Evolutionary conservation across 129 eudicot genomes (phyloP).

Genomic region (Kitagawia praeruptora): DNA sequence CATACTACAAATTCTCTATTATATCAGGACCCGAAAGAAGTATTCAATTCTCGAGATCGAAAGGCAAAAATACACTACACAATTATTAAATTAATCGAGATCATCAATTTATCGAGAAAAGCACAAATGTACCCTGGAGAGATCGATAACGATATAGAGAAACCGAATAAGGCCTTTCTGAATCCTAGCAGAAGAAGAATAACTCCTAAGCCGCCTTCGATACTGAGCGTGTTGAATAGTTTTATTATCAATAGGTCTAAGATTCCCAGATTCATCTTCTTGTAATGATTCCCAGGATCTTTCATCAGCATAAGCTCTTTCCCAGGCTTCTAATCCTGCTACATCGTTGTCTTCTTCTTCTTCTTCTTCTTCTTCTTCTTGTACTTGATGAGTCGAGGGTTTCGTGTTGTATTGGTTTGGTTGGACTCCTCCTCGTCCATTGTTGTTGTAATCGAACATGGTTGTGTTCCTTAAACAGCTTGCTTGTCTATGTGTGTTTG

Average conservation of each 20-base stretch:
- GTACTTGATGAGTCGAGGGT: neutral
- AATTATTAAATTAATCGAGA: neutral
- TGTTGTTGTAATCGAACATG: neutral
- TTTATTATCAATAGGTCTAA: constrained; percentile 80
- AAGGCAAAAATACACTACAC: too few species aligned
- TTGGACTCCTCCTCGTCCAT: neutral
- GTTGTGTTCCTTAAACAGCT: too few species aligned
- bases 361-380: constrained; percentile 38
- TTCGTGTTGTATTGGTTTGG: neutral
- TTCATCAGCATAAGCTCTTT: constrained; percentile 87
- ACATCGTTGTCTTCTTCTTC: constrained; percentile 37
- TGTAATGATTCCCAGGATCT: constrained; percentile 97
- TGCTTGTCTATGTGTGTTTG: too few species aligned
- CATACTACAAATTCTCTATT: too few species aligned
- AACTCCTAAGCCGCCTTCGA: constrained; percentile 67
- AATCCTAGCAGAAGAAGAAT: constrained; percentile 50
- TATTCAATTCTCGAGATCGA: too few species aligned
- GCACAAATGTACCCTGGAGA: constrained; percentile 52
- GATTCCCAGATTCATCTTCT: constrained; percentile 92
- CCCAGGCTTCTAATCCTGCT: constrained; percentile 75
- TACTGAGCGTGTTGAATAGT: constrained; percentile 86
- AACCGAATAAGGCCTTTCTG: constrained; percentile 93
- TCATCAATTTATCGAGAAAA: neutral
- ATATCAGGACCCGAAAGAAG: too few species aligned
- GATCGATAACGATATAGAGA: constrained; percentile 69